These are phyloP conservation scores for Lactarius deliciosus DNA, from an alignment of 768 basidiomycete species.

Conservation along the genomic window DNA sequence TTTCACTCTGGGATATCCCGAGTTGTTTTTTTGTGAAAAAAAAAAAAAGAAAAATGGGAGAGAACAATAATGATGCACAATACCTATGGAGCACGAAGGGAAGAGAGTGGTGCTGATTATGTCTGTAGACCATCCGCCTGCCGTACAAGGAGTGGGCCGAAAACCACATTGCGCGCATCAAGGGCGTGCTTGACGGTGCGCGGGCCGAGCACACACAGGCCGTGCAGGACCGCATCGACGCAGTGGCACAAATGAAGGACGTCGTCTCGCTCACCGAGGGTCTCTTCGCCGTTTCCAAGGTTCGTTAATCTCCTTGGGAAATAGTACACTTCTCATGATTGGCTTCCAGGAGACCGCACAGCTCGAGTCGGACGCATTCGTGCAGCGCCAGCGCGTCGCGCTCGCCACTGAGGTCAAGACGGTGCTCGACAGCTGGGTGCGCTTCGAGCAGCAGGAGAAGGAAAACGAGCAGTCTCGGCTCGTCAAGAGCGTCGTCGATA, in stretches of 20 bases:
- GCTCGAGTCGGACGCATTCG: slow-evolving; percentile 87
- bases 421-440: slow-evolving; percentile 97
- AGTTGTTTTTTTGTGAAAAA: background rate
- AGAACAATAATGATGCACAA: too few relatives aligned
- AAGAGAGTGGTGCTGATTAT: background rate
- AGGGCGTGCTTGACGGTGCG: slow-evolving; percentile 73
- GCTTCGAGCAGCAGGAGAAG: slow-evolving; percentile 95
- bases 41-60: background rate
- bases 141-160: slow-evolving; percentile 95
- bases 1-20: background rate
- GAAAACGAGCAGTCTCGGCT: slow-evolving; percentile 95
- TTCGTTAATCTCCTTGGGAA: slow-evolving; percentile 34
- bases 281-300: slow-evolving; percentile 93
- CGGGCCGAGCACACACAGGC: slow-evolving; percentile 89
- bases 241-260: slow-evolving; percentile 93
- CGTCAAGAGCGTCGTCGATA: slow-evolving; percentile 82
- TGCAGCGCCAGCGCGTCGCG: slow-evolving; percentile 84
- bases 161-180: slow-evolving; percentile 81
- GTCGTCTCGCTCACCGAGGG: slow-evolving; percentile 88
- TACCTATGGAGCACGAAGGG: too few relatives aligned
- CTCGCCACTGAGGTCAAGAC: slow-evolving; percentile 88
- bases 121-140: slow-evolving; percentile 63
- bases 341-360: slow-evolving; percentile 78
- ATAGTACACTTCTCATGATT: background rate
- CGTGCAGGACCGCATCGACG: slow-evolving; percentile 88